Evolutionary conservation across 2,329 filamentous ascomycete species (phyloP), one percentile per base, ranked within the genome.

Genomic region (Talaromyces rugulosus): DNA sequence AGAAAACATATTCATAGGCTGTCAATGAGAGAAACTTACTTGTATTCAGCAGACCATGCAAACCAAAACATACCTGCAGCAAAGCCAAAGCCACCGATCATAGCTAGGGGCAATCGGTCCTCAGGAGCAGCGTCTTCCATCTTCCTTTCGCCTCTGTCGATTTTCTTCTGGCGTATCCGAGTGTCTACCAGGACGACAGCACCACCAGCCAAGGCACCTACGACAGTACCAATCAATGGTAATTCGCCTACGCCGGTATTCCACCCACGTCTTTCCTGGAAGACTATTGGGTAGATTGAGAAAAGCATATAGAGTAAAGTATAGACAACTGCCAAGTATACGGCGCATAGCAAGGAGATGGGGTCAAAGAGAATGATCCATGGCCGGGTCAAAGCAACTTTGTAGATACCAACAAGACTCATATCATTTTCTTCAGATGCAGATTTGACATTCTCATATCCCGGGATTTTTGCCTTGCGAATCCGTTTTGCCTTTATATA

Each of bases 401-500:
- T 82, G 72, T 83, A 85, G 33, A 84, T 75, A 3, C 70, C 69
- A 7, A 66, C 51, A 0, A 85, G 69, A 0, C 76, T 75, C 2
- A 77, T 78, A 57, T 81, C 78, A 8, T 74, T 74, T 7, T 75
- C 77, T 66, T 86, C 84, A 4, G 78, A 75, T 7, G 78, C 78
- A 0, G 83, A 81, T 56, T 80, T 78, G 11, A 85, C 77, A 31
- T 82, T 66, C 65, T 86, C 82, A 62, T 81, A 85, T 0, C 82
- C 83, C 0, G 79, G 77, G 2, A 85, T 77, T 34, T 80, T 77
- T 11, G 79, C 71, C 9, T 72, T 70, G 4, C 82, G 75, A 34
- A 88, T 79, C 4, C 84, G 78, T 53, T 72, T 72, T 0, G 85
- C 85, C 66, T 86, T 86, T 64, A 81, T 77, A 1, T 77, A 70